Percentiles rank a stretch among this genome's conserved stretches.
Conservation (phyloP, 306 rosid genomes). For the Fragaria vesca region DNA sequence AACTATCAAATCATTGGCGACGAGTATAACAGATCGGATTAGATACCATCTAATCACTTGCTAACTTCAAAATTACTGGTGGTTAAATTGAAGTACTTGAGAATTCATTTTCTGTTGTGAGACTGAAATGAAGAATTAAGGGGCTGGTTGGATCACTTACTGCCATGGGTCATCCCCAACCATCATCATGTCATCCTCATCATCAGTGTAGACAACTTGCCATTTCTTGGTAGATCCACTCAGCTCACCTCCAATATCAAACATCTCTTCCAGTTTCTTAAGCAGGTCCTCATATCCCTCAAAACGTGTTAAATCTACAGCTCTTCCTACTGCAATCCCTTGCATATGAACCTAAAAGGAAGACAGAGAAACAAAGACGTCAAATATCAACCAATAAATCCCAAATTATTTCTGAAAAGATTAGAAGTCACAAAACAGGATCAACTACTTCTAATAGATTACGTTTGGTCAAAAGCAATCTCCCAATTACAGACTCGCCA, state of each 20-base stretch:
- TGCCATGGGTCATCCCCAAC: slow-evolving; percentile 98
- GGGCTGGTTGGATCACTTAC: slow-evolving; percentile 50
- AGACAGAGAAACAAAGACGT: background rate
- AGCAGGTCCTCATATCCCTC: slow-evolving; percentile 76
- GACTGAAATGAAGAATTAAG: slow-evolving; percentile 1
- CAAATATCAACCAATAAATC: slow-evolving; percentile 3
- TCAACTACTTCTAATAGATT: background rate
- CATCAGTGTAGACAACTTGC: slow-evolving; percentile 93
- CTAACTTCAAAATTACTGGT: background rate
- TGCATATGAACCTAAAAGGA: slow-evolving; percentile 89
- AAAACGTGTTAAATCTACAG: slow-evolving; percentile 84
- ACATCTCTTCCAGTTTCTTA: slow-evolving; percentile 84
- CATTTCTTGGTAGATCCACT: slow-evolving; percentile 70
- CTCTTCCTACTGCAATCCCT: slow-evolving; percentile 99
- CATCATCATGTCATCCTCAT: slow-evolving; percentile 99
- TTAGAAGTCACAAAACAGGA: background rate
- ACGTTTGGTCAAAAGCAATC: background rate
- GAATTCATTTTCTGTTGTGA: slow-evolving; percentile 1
- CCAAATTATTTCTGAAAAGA: background rate
- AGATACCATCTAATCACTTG: background rate
- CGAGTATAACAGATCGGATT: background rate
- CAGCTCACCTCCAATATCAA: slow-evolving; percentile 84
- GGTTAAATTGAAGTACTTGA: slow-evolving; percentile 5
- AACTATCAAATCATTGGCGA: background rate
- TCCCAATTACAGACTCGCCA: background rate